Conservation (phyloP, 2,329 filamentous ascomycete genomes). For the Colletotrichum sidae region DNA sequence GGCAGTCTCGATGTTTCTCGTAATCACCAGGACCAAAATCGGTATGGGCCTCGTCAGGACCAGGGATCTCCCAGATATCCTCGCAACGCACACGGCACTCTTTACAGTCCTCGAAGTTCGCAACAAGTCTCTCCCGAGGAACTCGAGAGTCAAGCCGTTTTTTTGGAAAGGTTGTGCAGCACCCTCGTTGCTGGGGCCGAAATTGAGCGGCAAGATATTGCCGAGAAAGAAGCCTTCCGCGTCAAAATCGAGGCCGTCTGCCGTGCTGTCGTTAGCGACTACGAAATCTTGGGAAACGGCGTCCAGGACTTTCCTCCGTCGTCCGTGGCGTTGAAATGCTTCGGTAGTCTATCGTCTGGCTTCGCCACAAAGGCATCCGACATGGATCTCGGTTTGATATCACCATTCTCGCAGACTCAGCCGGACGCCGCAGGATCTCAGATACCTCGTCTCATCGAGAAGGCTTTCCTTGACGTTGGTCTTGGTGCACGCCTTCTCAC, state of each 20-base stretch:
- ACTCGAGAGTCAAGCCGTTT: constrained; percentile 57
- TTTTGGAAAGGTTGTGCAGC: constrained; percentile 62
- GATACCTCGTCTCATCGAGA: constrained; percentile 81
- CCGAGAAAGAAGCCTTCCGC: constrained; percentile 79
- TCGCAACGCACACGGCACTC: constrained; percentile 40
- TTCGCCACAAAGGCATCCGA: constrained; percentile 91
- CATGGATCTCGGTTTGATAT: constrained; percentile 87
- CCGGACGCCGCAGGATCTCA: constrained; percentile 67
- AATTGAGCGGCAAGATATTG: constrained; percentile 72
- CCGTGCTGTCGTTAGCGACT: constrained; percentile 64
- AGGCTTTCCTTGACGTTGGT: constrained; percentile 76
- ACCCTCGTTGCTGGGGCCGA: constrained; percentile 67
- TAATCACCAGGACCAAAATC: constrained; percentile 18
- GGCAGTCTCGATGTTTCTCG: constrained; percentile 10
- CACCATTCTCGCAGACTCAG: constrained; percentile 67
- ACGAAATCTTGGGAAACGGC: constrained; percentile 59
- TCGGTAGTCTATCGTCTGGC: constrained; percentile 85
- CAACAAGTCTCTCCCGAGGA: constrained; percentile 54
- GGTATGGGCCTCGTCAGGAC: constrained; percentile 13
- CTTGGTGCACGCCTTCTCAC: constrained; percentile 83
- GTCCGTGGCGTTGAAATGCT: constrained; percentile 78
- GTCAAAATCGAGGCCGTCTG: constrained; percentile 73
- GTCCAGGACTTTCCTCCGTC: constrained; percentile 60
- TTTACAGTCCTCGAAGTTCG: constrained; percentile 46
- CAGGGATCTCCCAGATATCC: constrained; percentile 17